These are phyloP conservation scores for Phyllosticta citriasiana DNA, from an alignment of 2,329 filamentous ascomycete genomes.

Conservation along the genomic window DNA sequence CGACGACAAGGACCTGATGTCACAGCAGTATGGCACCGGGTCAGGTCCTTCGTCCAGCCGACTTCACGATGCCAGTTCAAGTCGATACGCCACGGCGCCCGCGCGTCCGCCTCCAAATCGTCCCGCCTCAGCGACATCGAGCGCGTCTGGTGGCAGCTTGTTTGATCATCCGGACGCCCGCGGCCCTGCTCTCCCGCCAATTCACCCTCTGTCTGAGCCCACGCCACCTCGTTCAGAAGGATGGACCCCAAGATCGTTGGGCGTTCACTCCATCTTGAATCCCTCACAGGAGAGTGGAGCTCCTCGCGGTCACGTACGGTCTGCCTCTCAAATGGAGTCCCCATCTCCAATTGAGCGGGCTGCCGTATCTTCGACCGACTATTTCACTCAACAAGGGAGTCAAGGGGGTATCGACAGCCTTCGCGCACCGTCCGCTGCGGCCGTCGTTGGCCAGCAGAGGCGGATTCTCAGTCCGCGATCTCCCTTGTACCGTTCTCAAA, in stretches of 20 bases:
- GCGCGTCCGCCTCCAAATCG: constrained; percentile 1
- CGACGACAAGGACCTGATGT: constrained; percentile 11
- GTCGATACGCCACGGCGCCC: constrained; percentile 1
- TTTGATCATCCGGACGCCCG: constrained; percentile 3
- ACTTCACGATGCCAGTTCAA: constrained; percentile 1
- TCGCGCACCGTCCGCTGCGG: background rate
- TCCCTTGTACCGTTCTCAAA: constrained; percentile 43
- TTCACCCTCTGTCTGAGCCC: constrained; percentile 4
- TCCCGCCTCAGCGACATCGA: constrained; percentile 3
- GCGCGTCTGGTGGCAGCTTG: constrained; percentile 9
- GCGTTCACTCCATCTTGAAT: constrained; percentile 38
- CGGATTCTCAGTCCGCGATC: constrained; percentile 51
- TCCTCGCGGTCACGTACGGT: constrained; percentile 27
- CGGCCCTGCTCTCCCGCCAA: constrained; percentile 7
- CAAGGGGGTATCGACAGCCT: background rate
- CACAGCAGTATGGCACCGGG: constrained; percentile 11
- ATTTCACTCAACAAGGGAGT: constrained; percentile 14
- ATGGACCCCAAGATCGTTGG: constrained; percentile 26
- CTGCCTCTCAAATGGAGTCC: constrained; percentile 35
- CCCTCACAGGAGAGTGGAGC: constrained; percentile 21
- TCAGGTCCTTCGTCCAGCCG: constrained; percentile 11
- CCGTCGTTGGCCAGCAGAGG: constrained; percentile 16
- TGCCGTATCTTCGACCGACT: constrained; percentile 19
- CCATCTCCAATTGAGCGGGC: constrained; percentile 28
- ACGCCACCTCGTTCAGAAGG: constrained; percentile 17